Base-by-base conservation (phyloP, 345 rosid species). In the Raphanus sativus region DNA sequence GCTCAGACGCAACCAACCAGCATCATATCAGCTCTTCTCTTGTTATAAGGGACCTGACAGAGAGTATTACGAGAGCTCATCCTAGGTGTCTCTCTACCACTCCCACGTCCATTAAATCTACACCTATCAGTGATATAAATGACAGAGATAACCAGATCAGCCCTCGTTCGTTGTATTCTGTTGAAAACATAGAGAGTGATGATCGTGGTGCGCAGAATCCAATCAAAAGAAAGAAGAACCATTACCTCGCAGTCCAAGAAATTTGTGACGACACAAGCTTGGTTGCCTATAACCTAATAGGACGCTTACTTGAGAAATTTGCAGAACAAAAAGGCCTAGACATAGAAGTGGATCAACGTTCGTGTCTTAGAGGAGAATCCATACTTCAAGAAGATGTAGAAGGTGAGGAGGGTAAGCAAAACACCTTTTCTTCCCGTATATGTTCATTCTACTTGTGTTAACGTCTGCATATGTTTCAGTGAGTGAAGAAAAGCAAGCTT, bases 231-330 rank as follows among this genome's bases (percentile, higher is more conserved):
- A 52, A 52, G 78, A 70, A 75, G 61, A 92, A 90, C 77, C 83
- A 75, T 29, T 92, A 92, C 73, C 87, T 94, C 8, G 71, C 85
- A 16, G 68, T 94, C 78, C 98, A 94, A 84, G 97, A 88, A 61
- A 83, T 85, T 24, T 87, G 88, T 83, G 97, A 92, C 13, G 89
- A 85, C 58, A 79, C 91, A 4, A 87, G 97, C 75, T 56, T 92
- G 81, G 83, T 87, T 80, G 89, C 90, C 15, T 86, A 89, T 84
- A 80, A 89, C 75, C 81, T 94, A 11, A 81, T 92, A 56, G 96
- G 95, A 77, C 56, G 26, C 54, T 65, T 88, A 40, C 71, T 90
- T 67, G 87, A 86, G 78, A 85, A 79, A 69, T 80, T 90, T 56
- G 84, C 86, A 7, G 73, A 78, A 64, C 80, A 50, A 61, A 85